Base-by-base conservation (phyloP, 257 asterid genomes). In the Solanum neorickii region DNA sequence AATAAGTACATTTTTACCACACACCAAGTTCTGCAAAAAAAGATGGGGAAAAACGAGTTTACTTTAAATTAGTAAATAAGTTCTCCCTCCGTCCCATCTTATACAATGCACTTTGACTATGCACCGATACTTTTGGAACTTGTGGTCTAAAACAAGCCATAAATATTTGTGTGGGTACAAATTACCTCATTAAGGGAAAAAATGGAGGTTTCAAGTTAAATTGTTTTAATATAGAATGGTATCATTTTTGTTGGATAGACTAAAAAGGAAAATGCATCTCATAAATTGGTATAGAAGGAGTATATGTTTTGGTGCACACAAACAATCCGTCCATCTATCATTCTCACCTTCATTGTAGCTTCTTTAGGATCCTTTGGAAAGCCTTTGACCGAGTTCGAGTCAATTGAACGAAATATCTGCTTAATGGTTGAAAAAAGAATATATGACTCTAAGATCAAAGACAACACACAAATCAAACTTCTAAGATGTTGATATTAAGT, bases 321-420 rank as follows among this genome's bases (percentile, higher is more conserved):
- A 76, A 41, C 65, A 88, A 83, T 66, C 39, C 80, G 41, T 88
- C 62, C 88, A 69, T 49, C 47, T 49, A 56, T 72, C 87, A 88
- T 84, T 87, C 94, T 90, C 91, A 97, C 99, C 96, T 91, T 90
- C 88, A 62, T 31, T 77, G 94, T 88, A 68, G 96, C 98, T 72
- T 94, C 98, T 92, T 94, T 95, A 86, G 99, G 98, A 91, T 95
- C 96, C 94, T 96, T 97, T 1, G 99, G 98, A 91, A 97, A 97
- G 84, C 92, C 94, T 93, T 92, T 97, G 27, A 96, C 99, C 7
- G 99, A 97, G 90, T 96, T 97, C 47, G 99, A 97, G 91, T 97
- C 99, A 86, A 96, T 97, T 41, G 99, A 97, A 85, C 99, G 99
- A 82, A 97, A 97, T 87, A 97, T 88, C 99, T 97, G 92, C 87